phyloP scores from a whole-genome alignment of 495 filamentous ascomycete species.

The Neurospora sp. region DNA sequence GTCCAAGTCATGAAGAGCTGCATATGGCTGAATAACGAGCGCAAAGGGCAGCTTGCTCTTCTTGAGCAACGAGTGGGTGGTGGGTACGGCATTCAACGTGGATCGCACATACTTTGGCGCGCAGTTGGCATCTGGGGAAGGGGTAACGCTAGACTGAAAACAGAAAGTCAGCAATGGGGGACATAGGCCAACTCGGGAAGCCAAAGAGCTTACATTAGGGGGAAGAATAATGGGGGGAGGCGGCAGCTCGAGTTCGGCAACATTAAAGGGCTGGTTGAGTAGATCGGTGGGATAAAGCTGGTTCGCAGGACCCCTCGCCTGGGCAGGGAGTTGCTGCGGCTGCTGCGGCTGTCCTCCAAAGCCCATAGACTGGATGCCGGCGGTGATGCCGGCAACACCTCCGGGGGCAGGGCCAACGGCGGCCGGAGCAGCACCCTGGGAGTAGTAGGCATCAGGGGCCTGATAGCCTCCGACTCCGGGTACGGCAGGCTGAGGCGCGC shows the following conservation, averaged over 20 bases:
- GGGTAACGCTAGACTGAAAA: slow-evolving; percentile 74
- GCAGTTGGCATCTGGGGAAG: slow-evolving; percentile 87
- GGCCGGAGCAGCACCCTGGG: slow-evolving; percentile 32
- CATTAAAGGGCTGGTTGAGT: slow-evolving; percentile 85
- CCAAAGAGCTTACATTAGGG: slow-evolving; percentile 62
- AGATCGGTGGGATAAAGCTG: slow-evolving; percentile 88
- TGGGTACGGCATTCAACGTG: slow-evolving; percentile 86
- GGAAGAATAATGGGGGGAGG: slow-evolving; percentile 88
- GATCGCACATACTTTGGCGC: slow-evolving; percentile 91
- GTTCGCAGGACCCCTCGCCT: slow-evolving; percentile 55
- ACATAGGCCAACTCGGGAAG: too few species aligned
- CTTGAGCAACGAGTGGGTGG: slow-evolving; percentile 82
- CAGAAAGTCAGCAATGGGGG: slow-evolving; percentile 20
- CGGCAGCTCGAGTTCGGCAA: slow-evolving; percentile 81
- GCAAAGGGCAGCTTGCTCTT: slow-evolving; percentile 94
- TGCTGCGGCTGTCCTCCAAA: slow-evolving; percentile 47
- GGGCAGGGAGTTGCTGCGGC: slow-evolving; percentile 42
- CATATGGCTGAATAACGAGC: slow-evolving; percentile 92
- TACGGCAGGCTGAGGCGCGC: slow-evolving; percentile 32
- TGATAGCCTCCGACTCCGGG: slow-evolving; percentile 47
- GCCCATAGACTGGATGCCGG: slow-evolving; percentile 75
- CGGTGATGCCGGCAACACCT: slow-evolving; percentile 64
- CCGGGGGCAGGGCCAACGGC: slow-evolving; percentile 36
- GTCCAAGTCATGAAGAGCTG: slow-evolving; percentile 81
- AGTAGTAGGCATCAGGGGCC: slow-evolving; percentile 55